Evolutionary conservation across 2,329 filamentous ascomycete species (phyloP).

Genomic region (Xylariaceae sp.): DNA sequence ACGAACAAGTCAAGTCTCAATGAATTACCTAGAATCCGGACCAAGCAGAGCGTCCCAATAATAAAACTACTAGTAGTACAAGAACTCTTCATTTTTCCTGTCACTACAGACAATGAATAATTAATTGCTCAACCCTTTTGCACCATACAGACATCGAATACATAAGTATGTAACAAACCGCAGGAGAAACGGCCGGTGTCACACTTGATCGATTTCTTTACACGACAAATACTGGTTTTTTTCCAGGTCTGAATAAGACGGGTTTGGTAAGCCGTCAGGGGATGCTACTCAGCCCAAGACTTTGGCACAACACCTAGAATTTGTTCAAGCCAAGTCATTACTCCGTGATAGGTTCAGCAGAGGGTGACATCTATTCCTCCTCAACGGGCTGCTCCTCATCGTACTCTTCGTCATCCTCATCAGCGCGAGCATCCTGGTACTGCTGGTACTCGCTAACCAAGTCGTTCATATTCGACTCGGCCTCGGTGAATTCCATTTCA

Average conservation of each 20-base stretch:
- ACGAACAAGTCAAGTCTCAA: too few species aligned
- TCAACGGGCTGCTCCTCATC: slow-evolving; percentile 76
- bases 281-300: slow-evolving; percentile 17
- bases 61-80: not conserved
- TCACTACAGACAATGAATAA: too few species aligned
- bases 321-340: slow-evolving; percentile 17
- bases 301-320: slow-evolving; percentile 15
- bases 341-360: slow-evolving; percentile 21
- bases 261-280: slow-evolving; percentile 18
- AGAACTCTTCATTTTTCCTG: not conserved
- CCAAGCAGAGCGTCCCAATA: too few species aligned
- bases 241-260: slow-evolving; percentile 27
- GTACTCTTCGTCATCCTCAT: slow-evolving; percentile 95
- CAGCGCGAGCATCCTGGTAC: slow-evolving; percentile 98
- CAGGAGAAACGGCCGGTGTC: slow-evolving; percentile 27
- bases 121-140: too few species aligned
- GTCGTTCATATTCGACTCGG: slow-evolving; percentile 99
- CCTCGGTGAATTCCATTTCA: slow-evolving; percentile 99
- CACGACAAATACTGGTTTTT: slow-evolving; percentile 27
- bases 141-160: not conserved
- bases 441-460: slow-evolving; percentile 99
- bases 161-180: slow-evolving; percentile 35
- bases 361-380: slow-evolving; percentile 39
- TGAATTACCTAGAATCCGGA: too few species aligned
- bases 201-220: slow-evolving; percentile 27